Evolutionary conservation across 345 rosid genomes (phyloP), one percentile per base, ranked within the genome.

Genomic region (Heritiera fomes): DNA sequence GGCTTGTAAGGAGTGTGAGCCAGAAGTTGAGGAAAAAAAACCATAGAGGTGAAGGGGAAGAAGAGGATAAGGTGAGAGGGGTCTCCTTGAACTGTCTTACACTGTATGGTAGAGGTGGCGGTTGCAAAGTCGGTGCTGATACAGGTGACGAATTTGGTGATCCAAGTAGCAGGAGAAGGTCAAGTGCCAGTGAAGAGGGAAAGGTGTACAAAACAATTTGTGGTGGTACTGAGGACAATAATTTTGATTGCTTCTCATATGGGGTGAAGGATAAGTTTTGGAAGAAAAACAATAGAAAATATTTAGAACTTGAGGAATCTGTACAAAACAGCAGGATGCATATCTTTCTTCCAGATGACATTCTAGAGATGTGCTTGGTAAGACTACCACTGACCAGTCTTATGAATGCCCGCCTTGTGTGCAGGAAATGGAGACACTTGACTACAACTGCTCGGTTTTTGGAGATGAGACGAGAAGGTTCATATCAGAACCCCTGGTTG

Each of bases 71-170:
- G 75, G 77, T 77, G n/a, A 87, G 71, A 17, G 89, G 99, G 67
- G 82, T 92, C 76, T 88, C 91, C 0, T 55, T 90, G 69, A 92
- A 89, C 78, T 94, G 97, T 83, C 91, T 96, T 65, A 84, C 90
- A 70, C 74, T 95, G 17, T 86, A 91, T 75, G 90, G 93, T 8
- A 87, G 95, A 71, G 94, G 93, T 4, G 96, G 94, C 46, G 99
- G 97, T 20, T 96, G 99, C 90, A 96, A 88, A 87, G 98, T 96
- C n/a, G 93, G 94, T 20, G 97, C 98, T 58, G 98, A 93, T 59
- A 93, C 90, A 0, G 79, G 95, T 18, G 99, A 90, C 40, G 98
- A 91, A 71, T 90, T 80, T 65, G 97, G 92, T 75, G 97, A 95
- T 87, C 89, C 89, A 0, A 84, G 91, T 80, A 75, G 84, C 66